Evolutionary conservation across 2,329 filamentous ascomycete genomes (phyloP).

Genomic region (Sporothrix curviconia): DNA sequence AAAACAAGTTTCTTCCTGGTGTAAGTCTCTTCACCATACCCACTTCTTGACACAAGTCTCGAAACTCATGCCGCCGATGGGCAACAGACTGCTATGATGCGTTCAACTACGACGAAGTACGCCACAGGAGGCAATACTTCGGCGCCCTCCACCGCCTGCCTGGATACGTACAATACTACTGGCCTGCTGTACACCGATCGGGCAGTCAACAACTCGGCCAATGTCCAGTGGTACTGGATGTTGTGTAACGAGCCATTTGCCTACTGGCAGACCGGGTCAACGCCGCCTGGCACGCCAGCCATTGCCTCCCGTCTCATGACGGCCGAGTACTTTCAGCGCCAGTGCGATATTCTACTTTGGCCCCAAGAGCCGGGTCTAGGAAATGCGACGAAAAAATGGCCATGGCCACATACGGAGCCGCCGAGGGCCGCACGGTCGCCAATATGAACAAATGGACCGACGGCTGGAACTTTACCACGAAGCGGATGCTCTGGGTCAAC

Average conservation of each 20-base stretch:
- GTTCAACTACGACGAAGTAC: constrained; percentile 43
- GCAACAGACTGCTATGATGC: constrained; percentile 33
- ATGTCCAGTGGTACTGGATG: constrained; percentile 55
- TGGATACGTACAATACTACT: constrained; percentile 44
- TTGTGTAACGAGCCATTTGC: constrained; percentile 57
- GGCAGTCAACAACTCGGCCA: constrained; percentile 37
- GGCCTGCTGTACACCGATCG: constrained; percentile 46
- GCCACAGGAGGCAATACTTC: constrained; percentile 24
- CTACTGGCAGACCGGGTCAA: constrained; percentile 49
- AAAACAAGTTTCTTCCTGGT: constrained; percentile 37
- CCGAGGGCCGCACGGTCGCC: constrained; percentile 38
- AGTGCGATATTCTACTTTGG: constrained; percentile 52
- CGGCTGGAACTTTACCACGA: constrained; percentile 48
- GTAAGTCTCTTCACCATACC: too few species aligned
- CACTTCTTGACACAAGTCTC: too few species aligned
- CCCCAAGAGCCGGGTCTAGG: too few species aligned
- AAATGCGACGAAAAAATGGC: too few species aligned
- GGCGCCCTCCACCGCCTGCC: constrained; percentile 38
- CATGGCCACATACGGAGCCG: constrained; percentile 40
- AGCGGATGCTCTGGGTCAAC: constrained; percentile 51
- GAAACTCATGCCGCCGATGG: too few species aligned
- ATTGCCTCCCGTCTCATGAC: constrained; percentile 47
- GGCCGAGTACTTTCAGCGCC: constrained; percentile 46
- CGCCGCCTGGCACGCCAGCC: constrained; percentile 36
- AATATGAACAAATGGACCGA: constrained; percentile 47